phyloP scores from a whole-genome alignment of 371 early-diverging fungal genomes.

The Apophysomyces variabilis region DNA sequence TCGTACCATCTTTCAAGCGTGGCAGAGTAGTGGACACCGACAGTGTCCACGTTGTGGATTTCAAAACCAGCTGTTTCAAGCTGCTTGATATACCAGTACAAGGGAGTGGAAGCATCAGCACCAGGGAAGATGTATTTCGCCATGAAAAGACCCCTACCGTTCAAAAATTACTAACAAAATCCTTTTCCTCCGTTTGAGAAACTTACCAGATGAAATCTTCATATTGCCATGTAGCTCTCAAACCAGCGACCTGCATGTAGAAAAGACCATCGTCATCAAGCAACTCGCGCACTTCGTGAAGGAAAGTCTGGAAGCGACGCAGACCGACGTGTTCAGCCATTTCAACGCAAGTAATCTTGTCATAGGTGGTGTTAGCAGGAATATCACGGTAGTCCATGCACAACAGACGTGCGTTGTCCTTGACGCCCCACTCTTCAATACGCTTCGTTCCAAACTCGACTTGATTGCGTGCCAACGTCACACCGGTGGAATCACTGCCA shows the following conservation, averaged over 20 bases:
- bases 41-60: slow-evolving; percentile 85
- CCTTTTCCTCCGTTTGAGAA: not conserved
- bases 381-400: slow-evolving; percentile 98
- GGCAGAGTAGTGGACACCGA: slow-evolving; percentile 97
- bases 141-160: slow-evolving; percentile 89
- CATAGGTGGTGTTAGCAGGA: slow-evolving; percentile 81
- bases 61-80: slow-evolving; percentile 94
- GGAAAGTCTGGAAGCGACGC: slow-evolving; percentile 88
- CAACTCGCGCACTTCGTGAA: slow-evolving; percentile 91
- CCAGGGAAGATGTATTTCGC: slow-evolving; percentile 98
- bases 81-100: slow-evolving; percentile 92
- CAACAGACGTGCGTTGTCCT: slow-evolving; percentile 75
- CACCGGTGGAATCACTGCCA: slow-evolving; percentile 88
- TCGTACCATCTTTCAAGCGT: slow-evolving; percentile 95
- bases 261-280: slow-evolving; percentile 97
- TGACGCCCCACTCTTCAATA: slow-evolving; percentile 84
- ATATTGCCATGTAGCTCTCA: slow-evolving; percentile 88
- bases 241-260: slow-evolving; percentile 96
- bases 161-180: not conserved
- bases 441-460: slow-evolving; percentile 86
- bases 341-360: slow-evolving; percentile 95
- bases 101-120: slow-evolving; percentile 95
- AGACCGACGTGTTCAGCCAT: slow-evolving; percentile 99
- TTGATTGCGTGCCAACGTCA: slow-evolving; percentile 93
- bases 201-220: slow-evolving; percentile 82